Evolutionary conservation across 306 rosid species (phyloP).

Genomic region (Rubus parviflorus): DNA sequence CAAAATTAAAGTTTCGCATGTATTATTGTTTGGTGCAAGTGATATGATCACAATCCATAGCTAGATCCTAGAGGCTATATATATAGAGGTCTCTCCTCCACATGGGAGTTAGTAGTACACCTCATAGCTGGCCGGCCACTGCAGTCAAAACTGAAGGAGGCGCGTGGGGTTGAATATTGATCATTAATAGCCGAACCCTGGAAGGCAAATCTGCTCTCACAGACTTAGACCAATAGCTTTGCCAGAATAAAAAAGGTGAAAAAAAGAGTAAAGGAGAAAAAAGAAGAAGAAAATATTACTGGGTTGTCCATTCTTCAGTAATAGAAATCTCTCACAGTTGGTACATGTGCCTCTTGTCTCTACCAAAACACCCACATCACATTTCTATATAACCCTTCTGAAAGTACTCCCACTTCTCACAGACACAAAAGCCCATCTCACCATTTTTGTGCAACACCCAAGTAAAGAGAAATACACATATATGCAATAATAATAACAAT

Average conservation of each 20-base stretch:
- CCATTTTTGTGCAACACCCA: constrained; percentile 25
- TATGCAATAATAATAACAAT: neutral
- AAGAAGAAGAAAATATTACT: constrained; percentile 27
- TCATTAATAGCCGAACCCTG: constrained; percentile 3
- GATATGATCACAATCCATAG: neutral
- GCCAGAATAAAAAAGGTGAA: constrained; percentile 34
- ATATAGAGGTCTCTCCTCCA: neutral
- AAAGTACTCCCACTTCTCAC: constrained; percentile 47
- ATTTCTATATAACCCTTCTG: constrained; percentile 40
- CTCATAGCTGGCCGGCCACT: neutral
- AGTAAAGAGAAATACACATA: constrained; percentile 8
- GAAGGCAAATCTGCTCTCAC: neutral
- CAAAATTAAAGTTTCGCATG: neutral
- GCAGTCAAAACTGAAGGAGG: constrained; percentile 2
- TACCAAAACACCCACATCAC: constrained; percentile 27
- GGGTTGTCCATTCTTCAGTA: constrained; percentile 56
- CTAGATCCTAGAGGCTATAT: too few relatives aligned
- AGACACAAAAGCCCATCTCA: constrained; percentile 23
- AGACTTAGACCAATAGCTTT: neutral
- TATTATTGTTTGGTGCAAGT: neutral
- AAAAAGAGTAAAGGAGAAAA: constrained; percentile 37
- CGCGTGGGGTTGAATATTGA: constrained; percentile 5
- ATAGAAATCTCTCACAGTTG: neutral
- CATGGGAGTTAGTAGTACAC: neutral
- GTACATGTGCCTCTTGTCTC: constrained; percentile 20